These are phyloP conservation scores for Alternaria postmessia DNA, from an alignment of 2,329 filamentous ascomycete genomes.

Conservation along the genomic window DNA sequence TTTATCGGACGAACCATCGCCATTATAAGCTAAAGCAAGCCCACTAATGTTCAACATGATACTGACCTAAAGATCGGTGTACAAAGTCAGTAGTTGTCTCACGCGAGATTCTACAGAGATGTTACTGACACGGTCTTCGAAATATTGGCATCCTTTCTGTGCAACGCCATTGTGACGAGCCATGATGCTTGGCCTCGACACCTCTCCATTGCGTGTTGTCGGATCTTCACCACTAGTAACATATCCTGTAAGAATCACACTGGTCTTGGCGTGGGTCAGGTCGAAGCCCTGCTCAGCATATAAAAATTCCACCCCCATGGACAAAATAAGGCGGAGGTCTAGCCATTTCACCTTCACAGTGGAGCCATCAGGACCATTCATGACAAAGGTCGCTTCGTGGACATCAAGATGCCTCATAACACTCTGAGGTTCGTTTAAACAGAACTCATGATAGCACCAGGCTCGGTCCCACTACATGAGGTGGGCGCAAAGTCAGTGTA, in stretches of 20 bases:
- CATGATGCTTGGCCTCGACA: slow-evolving; percentile 21
- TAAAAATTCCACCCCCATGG: not conserved
- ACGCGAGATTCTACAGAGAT: no score
- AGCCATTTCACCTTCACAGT: slow-evolving; percentile 26
- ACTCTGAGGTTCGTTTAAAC: slow-evolving; percentile 23
- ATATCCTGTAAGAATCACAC: not conserved
- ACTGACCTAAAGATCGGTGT: slow-evolving; percentile 6
- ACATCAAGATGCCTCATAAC: slow-evolving; percentile 15
- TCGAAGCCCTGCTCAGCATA: not conserved
- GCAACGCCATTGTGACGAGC: slow-evolving; percentile 17
- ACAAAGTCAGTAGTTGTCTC: no score
- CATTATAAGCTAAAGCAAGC: slow-evolving; percentile 23
- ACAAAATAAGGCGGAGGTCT: slow-evolving; percentile 13
- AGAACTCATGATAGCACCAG: slow-evolving; percentile 30
- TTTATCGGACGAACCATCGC: not conserved
- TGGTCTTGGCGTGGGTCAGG: not conserved
- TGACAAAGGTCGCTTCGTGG: slow-evolving; percentile 25
- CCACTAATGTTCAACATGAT: slow-evolving; percentile 26
- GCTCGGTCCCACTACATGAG: slow-evolving; percentile 17
- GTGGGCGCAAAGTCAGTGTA: not conserved
- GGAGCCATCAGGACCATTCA: slow-evolving; percentile 17
- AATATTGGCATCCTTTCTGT: slow-evolving; percentile 16
- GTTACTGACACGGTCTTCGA: slow-evolving; percentile 12
- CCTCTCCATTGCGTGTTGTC: not conserved
- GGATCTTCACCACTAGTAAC: not conserved